phyloP scores from a whole-genome alignment of 2,329 filamentous ascomycete genomes.

The Aspergillus brasiliensis region DNA sequence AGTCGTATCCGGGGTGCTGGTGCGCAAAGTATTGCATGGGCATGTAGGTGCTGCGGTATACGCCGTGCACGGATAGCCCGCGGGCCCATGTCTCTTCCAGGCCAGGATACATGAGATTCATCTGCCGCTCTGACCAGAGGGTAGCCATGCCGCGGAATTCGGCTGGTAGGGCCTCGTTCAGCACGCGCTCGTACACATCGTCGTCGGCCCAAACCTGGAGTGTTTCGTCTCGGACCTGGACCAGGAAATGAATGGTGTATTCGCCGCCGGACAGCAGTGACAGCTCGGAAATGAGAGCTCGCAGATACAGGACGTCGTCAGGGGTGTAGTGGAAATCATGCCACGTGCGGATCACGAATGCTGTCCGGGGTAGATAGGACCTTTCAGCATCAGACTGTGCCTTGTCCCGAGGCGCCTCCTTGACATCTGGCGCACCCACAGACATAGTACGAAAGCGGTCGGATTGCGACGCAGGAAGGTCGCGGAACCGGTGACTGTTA shows the following conservation, averaged over 20 bases:
- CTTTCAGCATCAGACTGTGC: slow-evolving; percentile 24
- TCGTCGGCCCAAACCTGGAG: slow-evolving; percentile 81
- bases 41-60: slow-evolving; percentile 92
- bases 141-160: slow-evolving; percentile 90
- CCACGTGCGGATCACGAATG: slow-evolving; percentile 79
- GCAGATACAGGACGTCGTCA: slow-evolving; percentile 77
- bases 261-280: slow-evolving; percentile 77
- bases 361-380: slow-evolving; percentile 59
- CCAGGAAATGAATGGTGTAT: slow-evolving; percentile 78
- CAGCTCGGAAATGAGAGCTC: slow-evolving; percentile 77
- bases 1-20: slow-evolving; percentile 77
- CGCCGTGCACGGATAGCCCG: slow-evolving; percentile 80
- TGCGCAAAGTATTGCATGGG: slow-evolving; percentile 90
- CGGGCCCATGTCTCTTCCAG: slow-evolving; percentile 75
- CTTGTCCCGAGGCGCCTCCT: slow-evolving; percentile 14
- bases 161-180: slow-evolving; percentile 70
- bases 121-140: slow-evolving; percentile 91
- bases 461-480: slow-evolving; percentile 39
- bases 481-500: slow-evolving; percentile 69
- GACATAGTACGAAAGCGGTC: slow-evolving; percentile 41
- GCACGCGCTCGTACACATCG: slow-evolving; percentile 68
- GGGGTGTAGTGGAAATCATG: slow-evolving; percentile 76
- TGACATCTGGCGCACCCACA: slow-evolving; percentile 28
- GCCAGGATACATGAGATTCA: slow-evolving; percentile 85
- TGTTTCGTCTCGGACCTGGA: slow-evolving; percentile 80